A percentile compares a stretch with the other conserved stretches of the same genome.
Conservation (phyloP, 768 basidiomycete species). For the Paxillus ammoniavirescens region DNA sequence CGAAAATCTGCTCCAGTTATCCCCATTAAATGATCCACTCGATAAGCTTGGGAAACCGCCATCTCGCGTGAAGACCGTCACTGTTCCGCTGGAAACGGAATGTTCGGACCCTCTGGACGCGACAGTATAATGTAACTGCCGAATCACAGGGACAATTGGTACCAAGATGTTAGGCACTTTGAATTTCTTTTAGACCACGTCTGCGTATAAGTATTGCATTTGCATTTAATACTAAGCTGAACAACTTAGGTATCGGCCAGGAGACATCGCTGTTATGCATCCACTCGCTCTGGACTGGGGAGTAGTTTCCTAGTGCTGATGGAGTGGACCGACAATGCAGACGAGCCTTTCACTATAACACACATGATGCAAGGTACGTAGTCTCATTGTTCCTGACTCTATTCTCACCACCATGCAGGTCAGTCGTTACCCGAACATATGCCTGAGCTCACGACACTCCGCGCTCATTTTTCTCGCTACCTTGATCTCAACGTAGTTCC, state of each 20-base stretch:
- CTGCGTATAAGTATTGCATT: slow-evolving; percentile 33
- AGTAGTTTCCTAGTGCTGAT: slow-evolving; percentile 55
- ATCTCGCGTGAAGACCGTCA: slow-evolving; percentile 26
- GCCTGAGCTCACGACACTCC: slow-evolving; percentile 59
- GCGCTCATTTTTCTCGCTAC: slow-evolving; percentile 68
- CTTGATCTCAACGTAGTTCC: slow-evolving; percentile 87
- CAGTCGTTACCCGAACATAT: slow-evolving; percentile 38
- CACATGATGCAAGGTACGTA: slow-evolving; percentile 38
- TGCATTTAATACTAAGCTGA: not conserved
- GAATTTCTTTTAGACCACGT: slow-evolving; percentile 71
- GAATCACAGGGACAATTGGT: slow-evolving; percentile 83
- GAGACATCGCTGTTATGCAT: slow-evolving; percentile 80
- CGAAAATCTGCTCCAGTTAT: slow-evolving; percentile 44
- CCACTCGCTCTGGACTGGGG: slow-evolving; percentile 57
- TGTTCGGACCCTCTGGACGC: slow-evolving; percentile 30
- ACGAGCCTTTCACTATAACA: slow-evolving; percentile 43
- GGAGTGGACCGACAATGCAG: slow-evolving; percentile 65
- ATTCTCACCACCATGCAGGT: slow-evolving; percentile 12
- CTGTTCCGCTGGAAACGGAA: slow-evolving; percentile 15
- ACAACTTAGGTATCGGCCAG: slow-evolving; percentile 62
- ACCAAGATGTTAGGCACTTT: slow-evolving; percentile 90
- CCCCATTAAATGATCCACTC: slow-evolving; percentile 46
- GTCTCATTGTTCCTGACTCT: not conserved
- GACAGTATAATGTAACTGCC: slow-evolving; percentile 55
- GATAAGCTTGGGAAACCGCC: slow-evolving; percentile 27